Evolutionary conservation across 768 basidiomycete genomes (phyloP).

Genomic region (Suillus paluster): DNA sequence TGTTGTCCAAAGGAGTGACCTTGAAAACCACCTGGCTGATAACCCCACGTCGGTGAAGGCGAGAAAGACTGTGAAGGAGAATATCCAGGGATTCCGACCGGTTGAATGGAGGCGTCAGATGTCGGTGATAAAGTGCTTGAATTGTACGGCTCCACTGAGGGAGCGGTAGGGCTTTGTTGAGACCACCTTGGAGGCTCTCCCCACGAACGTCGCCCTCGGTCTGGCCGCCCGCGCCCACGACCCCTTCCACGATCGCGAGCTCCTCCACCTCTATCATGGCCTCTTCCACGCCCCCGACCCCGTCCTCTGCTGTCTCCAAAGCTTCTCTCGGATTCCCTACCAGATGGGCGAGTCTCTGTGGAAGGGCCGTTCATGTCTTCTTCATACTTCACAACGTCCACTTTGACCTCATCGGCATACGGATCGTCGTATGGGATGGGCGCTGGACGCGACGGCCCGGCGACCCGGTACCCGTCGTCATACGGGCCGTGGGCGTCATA

Average conservation of each 20-base stretch:
- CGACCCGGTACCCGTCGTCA: conserved; percentile 60
- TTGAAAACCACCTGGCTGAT: conserved; percentile 13
- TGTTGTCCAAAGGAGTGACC: conserved; percentile 20
- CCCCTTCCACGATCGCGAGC: conserved; percentile 32
- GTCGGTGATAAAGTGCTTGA: conserved; percentile 43
- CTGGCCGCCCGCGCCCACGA: conserved; percentile 35
- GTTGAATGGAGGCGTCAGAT: conserved; percentile 48
- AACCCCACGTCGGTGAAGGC: conserved; percentile 20
- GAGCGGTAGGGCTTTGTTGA: conserved; percentile 13
- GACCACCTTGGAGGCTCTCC: conserved; percentile 25
- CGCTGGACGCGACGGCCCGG: conserved; percentile 61
- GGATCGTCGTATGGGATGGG: conserved; percentile 84
- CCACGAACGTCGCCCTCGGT: conserved; percentile 20
- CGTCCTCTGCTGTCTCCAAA: conserved; percentile 24
- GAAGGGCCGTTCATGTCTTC: not conserved
- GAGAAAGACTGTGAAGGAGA: conserved; percentile 14
- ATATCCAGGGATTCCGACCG: conserved; percentile 26
- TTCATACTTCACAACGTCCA: conserved; percentile 22
- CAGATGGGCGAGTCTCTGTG: not conserved
- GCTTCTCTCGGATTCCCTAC: not conserved
- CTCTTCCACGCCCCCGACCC: conserved; percentile 42
- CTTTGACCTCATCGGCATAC: conserved; percentile 56
- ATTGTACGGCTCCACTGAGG: conserved; percentile 35
- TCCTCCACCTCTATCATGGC: conserved; percentile 31
- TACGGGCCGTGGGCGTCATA: conserved; percentile 73